Evolutionary conservation across 805 yeast species (phyloP).

Genomic region (Candida ponderosae): DNA sequence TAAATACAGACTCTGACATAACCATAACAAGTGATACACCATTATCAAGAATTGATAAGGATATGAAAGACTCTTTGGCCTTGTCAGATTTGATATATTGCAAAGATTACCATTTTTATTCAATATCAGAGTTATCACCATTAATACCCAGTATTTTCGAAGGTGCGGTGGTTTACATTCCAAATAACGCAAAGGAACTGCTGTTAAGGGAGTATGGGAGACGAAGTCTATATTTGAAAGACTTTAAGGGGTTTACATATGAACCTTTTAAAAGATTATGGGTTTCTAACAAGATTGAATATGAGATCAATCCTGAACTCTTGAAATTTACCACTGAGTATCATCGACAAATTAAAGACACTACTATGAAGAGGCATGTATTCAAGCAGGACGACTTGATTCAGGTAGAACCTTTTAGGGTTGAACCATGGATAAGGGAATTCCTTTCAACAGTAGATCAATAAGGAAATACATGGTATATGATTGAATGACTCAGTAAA

Average conservation of each 20-base stretch:
- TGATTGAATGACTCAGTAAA: too few species aligned
- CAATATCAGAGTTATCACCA: conserved; percentile 40
- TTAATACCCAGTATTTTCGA: conserved; percentile 44
- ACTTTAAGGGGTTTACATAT: conserved; percentile 35
- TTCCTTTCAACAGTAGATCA: neutral
- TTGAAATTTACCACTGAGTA: conserved; percentile 6
- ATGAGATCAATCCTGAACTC: conserved; percentile 9
- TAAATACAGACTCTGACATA: too few species aligned
- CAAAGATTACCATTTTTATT: conserved; percentile 51
- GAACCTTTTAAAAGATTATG: conserved; percentile 10
- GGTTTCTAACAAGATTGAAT: conserved; percentile 8
- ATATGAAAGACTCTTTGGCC: neutral
- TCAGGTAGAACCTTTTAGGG: conserved; percentile 6
- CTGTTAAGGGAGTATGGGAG: conserved; percentile 39
- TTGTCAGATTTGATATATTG: conserved; percentile 27
- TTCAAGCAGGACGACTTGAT: conserved; percentile 5
- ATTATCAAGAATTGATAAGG: neutral
- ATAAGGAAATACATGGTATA: too few species aligned
- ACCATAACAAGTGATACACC: too few species aligned
- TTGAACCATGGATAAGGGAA: conserved; percentile 13
- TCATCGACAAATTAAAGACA: conserved; percentile 12
- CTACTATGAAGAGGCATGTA: conserved; percentile 13
- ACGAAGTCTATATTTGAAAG: conserved; percentile 25
- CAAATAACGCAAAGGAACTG: conserved; percentile 32
- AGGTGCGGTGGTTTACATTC: conserved; percentile 53